Base-by-base conservation (phyloP, 257 asterid genomes). In the Salvia hispanica region DNA sequence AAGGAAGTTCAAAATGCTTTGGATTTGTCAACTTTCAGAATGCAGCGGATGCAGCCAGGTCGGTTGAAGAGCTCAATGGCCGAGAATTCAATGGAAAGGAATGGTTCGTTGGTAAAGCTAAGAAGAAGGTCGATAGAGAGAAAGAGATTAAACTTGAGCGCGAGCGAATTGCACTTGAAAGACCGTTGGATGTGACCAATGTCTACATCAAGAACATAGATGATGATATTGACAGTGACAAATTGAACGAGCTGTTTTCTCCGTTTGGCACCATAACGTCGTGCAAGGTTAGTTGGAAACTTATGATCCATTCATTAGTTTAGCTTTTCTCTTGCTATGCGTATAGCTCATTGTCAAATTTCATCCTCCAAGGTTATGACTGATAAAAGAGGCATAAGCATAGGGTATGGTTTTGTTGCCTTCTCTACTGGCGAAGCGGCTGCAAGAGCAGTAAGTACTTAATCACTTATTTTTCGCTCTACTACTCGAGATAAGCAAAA, bases 11-110 rank as follows among this genome's bases (percentile, higher is more conserved):
- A 3, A 83, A 72, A 58, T 67, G 90, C 70, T 86, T 83, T 67
- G 95, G 96, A 5, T 89, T 89, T 64, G 81, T 89, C 4, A 86
- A 86, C 71, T 89, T 89, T 69, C 86, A 84, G 68, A 73, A 62
- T 33, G 62, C 82, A 3, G 87, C 83, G 28, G 95, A 81, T 77
- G 95, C 96, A 11, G 80, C 75, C 13, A 80, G 47, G 58, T 53
- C 90, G 2, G 86, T 89, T 58, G 87, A 81, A 7, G 67, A 74
- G 33, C 80, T 86, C 2, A 84, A 84, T 69, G 92, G 92, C 2
- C 10, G 72, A 46, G 73, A 36, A 48, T 74, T 81, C 7, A 66
- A 80, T 58, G 75, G 70, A 61, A 84, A 78, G 48, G 80, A 80
- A 43, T 83, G 86, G 95, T 84, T 65, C 53, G 96, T 86, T 21